Base-by-base conservation (phyloP, 139 green algal genomes). In the Edaphochlamys debaryana region DNA sequence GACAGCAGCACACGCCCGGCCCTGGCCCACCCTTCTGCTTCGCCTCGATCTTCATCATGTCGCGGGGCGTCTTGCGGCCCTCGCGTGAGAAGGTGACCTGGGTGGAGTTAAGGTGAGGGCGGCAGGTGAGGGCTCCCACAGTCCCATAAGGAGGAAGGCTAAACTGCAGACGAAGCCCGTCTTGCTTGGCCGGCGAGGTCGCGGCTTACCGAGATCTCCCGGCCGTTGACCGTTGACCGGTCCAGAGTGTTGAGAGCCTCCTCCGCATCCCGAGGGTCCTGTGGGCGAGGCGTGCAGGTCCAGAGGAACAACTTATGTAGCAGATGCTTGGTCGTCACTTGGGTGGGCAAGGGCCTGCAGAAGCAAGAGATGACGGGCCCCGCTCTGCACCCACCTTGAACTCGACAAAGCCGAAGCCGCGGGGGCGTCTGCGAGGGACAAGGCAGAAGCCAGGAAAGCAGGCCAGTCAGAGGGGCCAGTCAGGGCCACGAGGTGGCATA, bases 351-450 rank as follows among this genome's bases (percentile, higher is more conserved):
- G n/a, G n/a, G n/a, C n/a, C n/a, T n/a, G n/a, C n/a, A n/a, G n/a
- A n/a, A n/a, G n/a, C n/a, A n/a, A n/a, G n/a, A n/a, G n/a, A n/a
- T n/a, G n/a, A n/a, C n/a, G n/a, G n/a, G n/a, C n/a, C n/a, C n/a
- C n/a, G n/a, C n/a, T n/a, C n/a, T n/a, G n/a, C n/a, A n/a, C 75
- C 68, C 25, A 81, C 75, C 75, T 71, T 71, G 68, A 94, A 97
- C 89, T 98, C 94, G 5, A 98, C 74, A 71, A 98, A 98, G 30
- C 91, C 94, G 91, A 98, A 98, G 27, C 94, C 94, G n/a, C 89
- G 87, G 13, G 92, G 89, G 0, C 92, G 89, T 67, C 91, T 93
- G 87, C 63, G 85, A 9, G 45, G 38, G n/a, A 69, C 8, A 56
- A 11, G 0, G 34, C n/a, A n/a, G n/a, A n/a, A n/a, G n/a, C n/a